Percentiles rank a stretch among this genome's conserved stretches.
Conservation (phyloP, 2,329 filamentous ascomycete species). For the Sarocladium oryzae region DNA sequence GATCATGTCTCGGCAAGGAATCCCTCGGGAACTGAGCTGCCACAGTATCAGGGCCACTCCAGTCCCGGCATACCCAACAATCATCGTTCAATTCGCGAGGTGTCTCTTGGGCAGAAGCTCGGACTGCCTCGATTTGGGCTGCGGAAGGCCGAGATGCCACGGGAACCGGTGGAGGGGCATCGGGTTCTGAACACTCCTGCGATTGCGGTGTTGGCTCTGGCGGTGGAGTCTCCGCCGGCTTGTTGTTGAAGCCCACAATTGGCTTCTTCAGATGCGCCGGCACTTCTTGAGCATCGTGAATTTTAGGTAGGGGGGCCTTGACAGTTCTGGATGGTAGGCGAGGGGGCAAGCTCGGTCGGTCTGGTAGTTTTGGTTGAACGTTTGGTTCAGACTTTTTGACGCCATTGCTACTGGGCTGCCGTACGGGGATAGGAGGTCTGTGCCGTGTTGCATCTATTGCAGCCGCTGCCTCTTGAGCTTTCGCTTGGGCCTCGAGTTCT, state of each 20-base stretch:
- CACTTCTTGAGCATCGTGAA: not conserved
- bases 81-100: slow-evolving; percentile 17
- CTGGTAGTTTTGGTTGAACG: slow-evolving; percentile 10
- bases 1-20: slow-evolving; percentile 58
- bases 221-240: not conserved
- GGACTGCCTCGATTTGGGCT: slow-evolving; percentile 43
- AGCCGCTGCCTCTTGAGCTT: slow-evolving; percentile 23
- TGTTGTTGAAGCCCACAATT: slow-evolving; percentile 8
- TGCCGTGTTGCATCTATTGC: slow-evolving; percentile 11
- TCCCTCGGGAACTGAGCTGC: slow-evolving; percentile 70
- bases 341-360: slow-evolving; percentile 40
- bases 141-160: slow-evolving; percentile 44
- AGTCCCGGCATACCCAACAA: slow-evolving; percentile 86
- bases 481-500: slow-evolving; percentile 44
- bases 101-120: slow-evolving; percentile 20
- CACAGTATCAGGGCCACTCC: slow-evolving; percentile 71
- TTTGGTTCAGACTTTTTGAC: slow-evolving; percentile 13
- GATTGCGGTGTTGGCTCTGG: slow-evolving; percentile 11
- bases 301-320: slow-evolving; percentile 15
- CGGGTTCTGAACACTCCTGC: slow-evolving; percentile 7
- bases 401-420: not conserved
- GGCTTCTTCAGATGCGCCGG: slow-evolving; percentile 8
- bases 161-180: slow-evolving; percentile 45
- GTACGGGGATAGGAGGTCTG: slow-evolving; percentile 4
- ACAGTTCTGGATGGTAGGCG: slow-evolving; percentile 43